Percentiles rank a stretch among this genome's conserved stretches.
Evolutionary conservation across 2,329 filamentous ascomycete genomes (phyloP).

Genomic region (Rhexocercosporidium sp.): DNA sequence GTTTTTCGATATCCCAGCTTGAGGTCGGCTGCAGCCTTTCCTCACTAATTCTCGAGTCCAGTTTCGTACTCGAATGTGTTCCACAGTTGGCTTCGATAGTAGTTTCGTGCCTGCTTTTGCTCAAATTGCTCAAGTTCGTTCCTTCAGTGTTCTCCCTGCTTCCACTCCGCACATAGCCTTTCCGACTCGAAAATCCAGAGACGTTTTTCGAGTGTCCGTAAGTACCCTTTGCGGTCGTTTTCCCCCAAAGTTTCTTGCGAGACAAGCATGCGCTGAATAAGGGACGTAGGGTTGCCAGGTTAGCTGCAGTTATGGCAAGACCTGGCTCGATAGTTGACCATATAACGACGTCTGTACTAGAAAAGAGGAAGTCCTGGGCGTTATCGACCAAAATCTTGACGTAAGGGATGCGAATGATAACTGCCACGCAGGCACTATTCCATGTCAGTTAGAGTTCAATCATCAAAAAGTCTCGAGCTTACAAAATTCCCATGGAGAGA

Average conservation of each 20-base stretch:
- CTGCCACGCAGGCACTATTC: constrained; percentile 34
- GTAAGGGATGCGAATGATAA: constrained; percentile 40
- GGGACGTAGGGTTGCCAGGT: constrained; percentile 34
- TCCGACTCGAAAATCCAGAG: constrained; percentile 1
- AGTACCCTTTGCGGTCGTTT: neutral
- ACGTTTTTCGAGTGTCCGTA: constrained; percentile 7
- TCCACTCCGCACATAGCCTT: constrained; percentile 9
- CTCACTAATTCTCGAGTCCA: neutral
- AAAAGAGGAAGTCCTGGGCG: constrained; percentile 35
- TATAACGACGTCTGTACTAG: constrained; percentile 36
- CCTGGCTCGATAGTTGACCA: constrained; percentile 37
- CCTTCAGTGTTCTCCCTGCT: neutral
- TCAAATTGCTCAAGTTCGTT: neutral
- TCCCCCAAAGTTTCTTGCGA: constrained; percentile 12
- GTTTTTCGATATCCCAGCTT: constrained; percentile 7
- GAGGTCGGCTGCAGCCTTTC: neutral
- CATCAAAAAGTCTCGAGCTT: constrained; percentile 29
- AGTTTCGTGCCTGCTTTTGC: neutral
- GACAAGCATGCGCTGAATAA: constrained; percentile 26
- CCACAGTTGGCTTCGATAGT: neutral
- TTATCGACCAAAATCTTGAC: constrained; percentile 27
- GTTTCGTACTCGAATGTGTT: neutral
- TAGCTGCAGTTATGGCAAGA: constrained; percentile 33
- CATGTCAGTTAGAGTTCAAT: neutral
- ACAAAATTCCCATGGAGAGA: constrained; percentile 57